A percentile compares a stretch with the other conserved stretches of the same genome.
Evolutionary conservation across 495 filamentous ascomycete genomes (phyloP).

Genomic region (Hyaloscypha bicolor): DNA sequence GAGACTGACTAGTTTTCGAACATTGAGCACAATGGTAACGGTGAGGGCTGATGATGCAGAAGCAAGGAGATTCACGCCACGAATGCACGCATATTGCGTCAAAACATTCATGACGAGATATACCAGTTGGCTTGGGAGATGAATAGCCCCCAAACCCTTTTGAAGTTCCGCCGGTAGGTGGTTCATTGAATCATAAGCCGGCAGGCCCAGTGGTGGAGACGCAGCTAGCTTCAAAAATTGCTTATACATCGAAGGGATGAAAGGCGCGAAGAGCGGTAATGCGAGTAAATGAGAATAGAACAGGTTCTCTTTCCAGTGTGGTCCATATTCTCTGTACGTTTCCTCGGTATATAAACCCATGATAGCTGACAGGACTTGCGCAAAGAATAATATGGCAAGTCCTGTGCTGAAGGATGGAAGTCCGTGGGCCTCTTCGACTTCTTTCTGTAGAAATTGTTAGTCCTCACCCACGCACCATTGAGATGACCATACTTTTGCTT

Average conservation of each 20-base stretch:
- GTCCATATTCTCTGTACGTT: constrained; percentile 81
- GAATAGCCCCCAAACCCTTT: constrained; percentile 39
- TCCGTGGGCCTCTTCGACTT: constrained; percentile 33
- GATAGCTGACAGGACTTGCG: constrained; percentile 86
- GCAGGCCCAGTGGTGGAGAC: constrained; percentile 48
- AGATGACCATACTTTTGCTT: constrained; percentile 64
- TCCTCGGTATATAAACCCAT: constrained; percentile 95
- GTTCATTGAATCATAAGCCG: constrained; percentile 33
- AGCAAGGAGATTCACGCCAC: constrained; percentile 88
- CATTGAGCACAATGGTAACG: constrained; percentile 93
- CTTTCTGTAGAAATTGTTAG: constrained; percentile 30
- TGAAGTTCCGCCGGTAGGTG: constrained; percentile 36
- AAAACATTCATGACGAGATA: constrained; percentile 79
- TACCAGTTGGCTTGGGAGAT: constrained; percentile 69
- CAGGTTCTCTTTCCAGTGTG: constrained; percentile 93
- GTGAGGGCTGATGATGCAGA: constrained; percentile 87
- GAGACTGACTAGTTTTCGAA: constrained; percentile 91
- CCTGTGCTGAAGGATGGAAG: constrained; percentile 66
- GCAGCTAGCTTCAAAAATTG: constrained; percentile 55
- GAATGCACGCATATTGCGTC: constrained; percentile 93
- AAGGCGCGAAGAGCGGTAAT: constrained; percentile 66
- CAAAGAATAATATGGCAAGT: constrained; percentile 80
- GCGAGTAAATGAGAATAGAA: constrained; percentile 90
- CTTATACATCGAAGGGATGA: constrained; percentile 49
- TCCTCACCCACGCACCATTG: neutral